Evolutionary conservation across 2,329 filamentous ascomycete genomes (phyloP), one percentile per base, ranked within the genome.

Genomic region (Botrytis byssoidea): DNA sequence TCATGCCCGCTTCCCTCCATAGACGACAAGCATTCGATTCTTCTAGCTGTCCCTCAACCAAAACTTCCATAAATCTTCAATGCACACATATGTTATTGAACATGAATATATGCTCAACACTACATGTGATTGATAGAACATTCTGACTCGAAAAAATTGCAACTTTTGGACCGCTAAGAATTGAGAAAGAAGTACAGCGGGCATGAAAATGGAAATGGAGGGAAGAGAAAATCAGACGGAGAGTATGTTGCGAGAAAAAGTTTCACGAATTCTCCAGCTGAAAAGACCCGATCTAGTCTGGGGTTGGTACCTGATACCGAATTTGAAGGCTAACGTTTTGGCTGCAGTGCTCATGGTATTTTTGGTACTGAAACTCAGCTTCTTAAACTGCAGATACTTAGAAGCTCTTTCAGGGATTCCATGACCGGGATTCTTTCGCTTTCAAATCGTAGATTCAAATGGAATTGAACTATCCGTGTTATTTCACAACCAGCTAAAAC

Each of bases 181-280:
- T 22, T 46, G 18, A 46, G 18, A 46, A 46, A 22, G 18, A 46
- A 46, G 44, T 46, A 7, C 8, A 46, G 44, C 44, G 44, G 18
- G 7, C 3, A 8, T 3, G 44, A 20, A 0, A 46, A 22, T 9
- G 44, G 20, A 2, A 46, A 46, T 2, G 9, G 10, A 44, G 42
- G 0, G 2, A 44, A 44, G 42, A 8, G 20, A 20, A 8, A 20
- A 0, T 44, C 18, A 7, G 42, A 44, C 2, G 42, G 4, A 1
- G 5, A 44, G 5, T 1, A 7, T 46, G 18, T 46, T 20, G 44
- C 18, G 8, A 46, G 18, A 44, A 46, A 46, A 46, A 20, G 2
- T 8, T 7, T 2, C 44, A 46, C 18, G 6, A 20, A 46, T 1
- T 9, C 44, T 8, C 0, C 6, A 20, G 44, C 44, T 7, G 6